A percentile compares a stretch with the other conserved stretches of the same genome.
Evolutionary conservation across 306 rosid species (phyloP).

Genomic region (Begonia loranthoides): DNA sequence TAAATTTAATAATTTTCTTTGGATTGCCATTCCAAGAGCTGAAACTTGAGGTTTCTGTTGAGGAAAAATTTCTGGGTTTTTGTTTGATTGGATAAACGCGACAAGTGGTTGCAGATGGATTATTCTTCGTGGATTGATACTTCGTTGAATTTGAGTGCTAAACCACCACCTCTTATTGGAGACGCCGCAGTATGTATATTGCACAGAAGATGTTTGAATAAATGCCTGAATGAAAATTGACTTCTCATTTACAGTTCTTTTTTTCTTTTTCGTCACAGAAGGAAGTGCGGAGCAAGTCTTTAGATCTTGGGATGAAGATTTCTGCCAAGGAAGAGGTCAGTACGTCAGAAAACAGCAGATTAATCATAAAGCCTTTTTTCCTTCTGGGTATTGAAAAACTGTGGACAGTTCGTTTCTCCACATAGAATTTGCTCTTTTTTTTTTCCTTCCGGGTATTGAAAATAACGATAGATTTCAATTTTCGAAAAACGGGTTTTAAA

Average conservation of each 20-base stretch:
- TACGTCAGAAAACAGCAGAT: background rate
- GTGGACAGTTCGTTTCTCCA: too few relatives aligned
- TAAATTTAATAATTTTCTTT: too few relatives aligned
- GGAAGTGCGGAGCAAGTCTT: constrained; percentile 37
- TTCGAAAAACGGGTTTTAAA: too few relatives aligned
- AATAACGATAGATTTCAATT: background rate
- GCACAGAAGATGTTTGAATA: too few relatives aligned
- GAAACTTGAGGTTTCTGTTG: background rate
- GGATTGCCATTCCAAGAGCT: too few relatives aligned
- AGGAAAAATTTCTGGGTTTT: background rate
- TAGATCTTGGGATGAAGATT: constrained; percentile 37
- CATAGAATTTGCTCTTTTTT: constrained; percentile 3
- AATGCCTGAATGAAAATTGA: background rate
- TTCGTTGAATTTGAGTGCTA: constrained; percentile 55
- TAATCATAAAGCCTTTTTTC: too few relatives aligned
- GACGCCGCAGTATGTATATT: constrained; percentile 40
- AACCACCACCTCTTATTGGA: constrained; percentile 28
- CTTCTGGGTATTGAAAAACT: too few relatives aligned
- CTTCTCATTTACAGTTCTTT: too few relatives aligned
- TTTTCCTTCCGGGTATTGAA: constrained; percentile 26
- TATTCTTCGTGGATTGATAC: constrained; percentile 51
- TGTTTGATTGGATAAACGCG: background rate
- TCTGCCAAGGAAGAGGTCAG: constrained; percentile 54
- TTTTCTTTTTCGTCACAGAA: constrained; percentile 29
- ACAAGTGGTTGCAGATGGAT: constrained; percentile 7